phyloP scores from a whole-genome alignment of 495 filamentous ascomycete species.

The Aspergillus sclerotiicarbonarius region DNA sequence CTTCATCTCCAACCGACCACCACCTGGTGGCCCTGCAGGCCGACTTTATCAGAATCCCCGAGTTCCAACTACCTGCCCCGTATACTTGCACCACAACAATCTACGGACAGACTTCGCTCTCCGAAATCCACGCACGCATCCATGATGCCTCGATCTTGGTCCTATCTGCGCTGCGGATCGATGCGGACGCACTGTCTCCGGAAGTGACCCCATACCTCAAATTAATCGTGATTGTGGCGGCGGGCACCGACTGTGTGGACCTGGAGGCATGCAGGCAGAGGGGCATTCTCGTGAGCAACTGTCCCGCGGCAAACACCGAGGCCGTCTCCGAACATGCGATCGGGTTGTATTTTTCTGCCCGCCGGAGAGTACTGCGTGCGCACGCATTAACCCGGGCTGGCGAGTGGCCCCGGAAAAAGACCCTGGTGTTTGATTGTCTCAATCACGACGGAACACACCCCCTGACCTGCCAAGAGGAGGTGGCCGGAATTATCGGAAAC shows the following conservation, averaged over 20 bases:
- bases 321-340: slow-evolving; percentile 56
- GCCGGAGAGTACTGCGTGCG: slow-evolving; percentile 46
- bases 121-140: slow-evolving; percentile 41
- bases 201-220: slow-evolving; percentile 37
- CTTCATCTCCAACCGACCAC: slow-evolving; percentile 17
- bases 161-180: slow-evolving; percentile 36
- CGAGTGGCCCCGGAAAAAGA: slow-evolving; percentile 21
- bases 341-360: slow-evolving; percentile 51
- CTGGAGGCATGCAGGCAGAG: slow-evolving; percentile 46
- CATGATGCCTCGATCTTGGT: slow-evolving; percentile 51
- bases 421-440: slow-evolving; percentile 22
- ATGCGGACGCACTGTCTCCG: slow-evolving; percentile 36
- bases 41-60: slow-evolving; percentile 17
- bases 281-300: slow-evolving; percentile 48
- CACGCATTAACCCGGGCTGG: slow-evolving; percentile 34
- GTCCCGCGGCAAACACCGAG: slow-evolving; percentile 49
- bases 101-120: slow-evolving; percentile 16
- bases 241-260: slow-evolving; percentile 55
- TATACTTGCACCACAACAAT: slow-evolving; percentile 22
- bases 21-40: slow-evolving; percentile 28
- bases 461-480: slow-evolving; percentile 31
- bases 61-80: slow-evolving; percentile 19
- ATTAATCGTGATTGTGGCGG: slow-evolving; percentile 51
- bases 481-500: slow-evolving; percentile 33
- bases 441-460: slow-evolving; percentile 21